phyloP scores from a whole-genome alignment of 352 stramenopile genomes.

The Pythium pyrilobum region DNA sequence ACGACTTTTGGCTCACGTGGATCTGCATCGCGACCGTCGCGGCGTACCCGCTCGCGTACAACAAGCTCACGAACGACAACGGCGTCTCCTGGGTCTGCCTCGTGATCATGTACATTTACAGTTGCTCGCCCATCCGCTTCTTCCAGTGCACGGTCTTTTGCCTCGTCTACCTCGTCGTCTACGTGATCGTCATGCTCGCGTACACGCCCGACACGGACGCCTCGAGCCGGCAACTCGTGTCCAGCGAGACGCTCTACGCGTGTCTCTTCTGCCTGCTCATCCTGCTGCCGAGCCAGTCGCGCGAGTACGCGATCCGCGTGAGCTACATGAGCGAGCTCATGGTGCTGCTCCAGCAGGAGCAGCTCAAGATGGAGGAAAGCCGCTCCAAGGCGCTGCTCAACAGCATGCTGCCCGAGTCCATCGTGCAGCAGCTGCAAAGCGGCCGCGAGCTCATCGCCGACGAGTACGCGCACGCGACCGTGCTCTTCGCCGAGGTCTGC shows the following conservation, averaged over 20 bases:
- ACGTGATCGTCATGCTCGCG: conserved; percentile 67
- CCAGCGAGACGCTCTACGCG: conserved; percentile 74
- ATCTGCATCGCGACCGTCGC: conserved; percentile 54
- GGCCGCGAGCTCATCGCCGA: conserved; percentile 81
- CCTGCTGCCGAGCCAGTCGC: conserved; percentile 62
- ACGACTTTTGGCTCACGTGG: conserved; percentile 71
- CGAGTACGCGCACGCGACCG: conserved; percentile 64
- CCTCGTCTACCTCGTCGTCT: conserved; percentile 55
- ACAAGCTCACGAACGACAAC: conserved; percentile 79
- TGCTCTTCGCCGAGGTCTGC: conserved; percentile 78
- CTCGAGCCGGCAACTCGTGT: conserved; percentile 37
- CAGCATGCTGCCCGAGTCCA: conserved; percentile 78
- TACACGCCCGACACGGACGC: conserved; percentile 37
- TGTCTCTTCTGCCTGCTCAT: conserved; percentile 83
- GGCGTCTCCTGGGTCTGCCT: conserved; percentile 78
- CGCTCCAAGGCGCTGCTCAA: conserved; percentile 75
- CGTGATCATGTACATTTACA: conserved; percentile 85
- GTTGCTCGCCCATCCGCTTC: conserved; percentile 75
- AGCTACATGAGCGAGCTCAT: conserved; percentile 86
- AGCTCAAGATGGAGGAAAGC: conserved; percentile 77
- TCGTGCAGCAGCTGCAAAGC: conserved; percentile 69
- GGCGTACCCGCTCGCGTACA: conserved; percentile 71
- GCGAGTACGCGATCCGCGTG: conserved; percentile 76
- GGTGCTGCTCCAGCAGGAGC: conserved; percentile 74
- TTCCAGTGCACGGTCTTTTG: conserved; percentile 74